Percentiles rank a stretch among this genome's conserved stretches.
Conservation (phyloP, 2,329 filamentous ascomycete genomes). For the Apiospora pterosperma region DNA sequence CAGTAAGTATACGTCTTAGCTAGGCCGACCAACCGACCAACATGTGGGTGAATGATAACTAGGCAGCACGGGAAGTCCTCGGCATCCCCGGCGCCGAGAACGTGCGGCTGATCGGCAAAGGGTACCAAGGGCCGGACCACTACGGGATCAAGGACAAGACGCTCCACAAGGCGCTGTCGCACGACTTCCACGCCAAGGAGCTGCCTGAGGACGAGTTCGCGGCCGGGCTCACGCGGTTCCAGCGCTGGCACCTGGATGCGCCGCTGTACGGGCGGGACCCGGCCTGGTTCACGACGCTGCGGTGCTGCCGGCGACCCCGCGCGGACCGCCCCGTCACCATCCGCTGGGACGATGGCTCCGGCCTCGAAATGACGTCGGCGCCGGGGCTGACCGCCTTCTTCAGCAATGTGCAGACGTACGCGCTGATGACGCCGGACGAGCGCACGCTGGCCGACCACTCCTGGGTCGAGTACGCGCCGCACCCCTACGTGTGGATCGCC, state of each 20-base stretch:
- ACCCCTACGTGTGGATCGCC: slow-evolving; percentile 42
- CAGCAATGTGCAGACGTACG: slow-evolving; percentile 38
- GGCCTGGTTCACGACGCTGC: slow-evolving; percentile 39
- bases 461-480: slow-evolving; percentile 43
- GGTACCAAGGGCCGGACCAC: slow-evolving; percentile 40
- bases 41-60: not conserved
- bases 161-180: slow-evolving; percentile 24
- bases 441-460: slow-evolving; percentile 36
- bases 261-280: slow-evolving; percentile 39
- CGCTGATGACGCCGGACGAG: slow-evolving; percentile 38
- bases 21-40: slow-evolving; percentile 3
- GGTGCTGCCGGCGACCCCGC: slow-evolving; percentile 33
- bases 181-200: slow-evolving; percentile 34
- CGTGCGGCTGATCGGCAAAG: slow-evolving; percentile 42
- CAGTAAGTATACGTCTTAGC: slow-evolving; percentile 25
- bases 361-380: slow-evolving; percentile 36
- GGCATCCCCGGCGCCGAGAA: slow-evolving; percentile 40
- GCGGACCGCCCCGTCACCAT: slow-evolving; percentile 31
- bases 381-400: slow-evolving; percentile 42
- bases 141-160: slow-evolving; percentile 37
- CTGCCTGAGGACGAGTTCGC: slow-evolving; percentile 32
- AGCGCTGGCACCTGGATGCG: slow-evolving; percentile 47
- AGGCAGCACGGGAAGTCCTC: slow-evolving; percentile 28
- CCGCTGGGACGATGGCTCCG: slow-evolving; percentile 40
- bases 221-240: slow-evolving; percentile 40